A percentile compares a stretch with the other conserved stretches of the same genome.
These are phyloP conservation scores for Thelephora terrestris DNA, from an alignment of 1,284 basidiomycete species.

Conservation along the genomic window DNA sequence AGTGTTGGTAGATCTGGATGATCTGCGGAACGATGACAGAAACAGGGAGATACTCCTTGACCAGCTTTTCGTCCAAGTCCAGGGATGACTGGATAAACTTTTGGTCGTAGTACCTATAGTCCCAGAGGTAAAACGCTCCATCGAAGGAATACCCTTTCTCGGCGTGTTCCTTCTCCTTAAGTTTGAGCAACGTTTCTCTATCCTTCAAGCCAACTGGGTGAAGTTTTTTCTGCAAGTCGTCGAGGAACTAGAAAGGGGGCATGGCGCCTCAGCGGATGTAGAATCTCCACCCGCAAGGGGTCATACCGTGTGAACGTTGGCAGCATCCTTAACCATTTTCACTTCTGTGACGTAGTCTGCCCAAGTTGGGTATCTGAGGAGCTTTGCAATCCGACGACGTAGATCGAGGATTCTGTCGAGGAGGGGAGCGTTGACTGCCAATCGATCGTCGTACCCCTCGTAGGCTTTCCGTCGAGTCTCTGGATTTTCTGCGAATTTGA, in stretches of 20 bases:
- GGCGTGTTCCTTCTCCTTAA: slow-evolving; percentile 65
- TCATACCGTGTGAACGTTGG: slow-evolving; percentile 42
- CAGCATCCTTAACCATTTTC: slow-evolving; percentile 74
- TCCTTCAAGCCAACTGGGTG: slow-evolving; percentile 63
- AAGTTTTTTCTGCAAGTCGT: slow-evolving; percentile 66
- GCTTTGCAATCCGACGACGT: slow-evolving; percentile 53
- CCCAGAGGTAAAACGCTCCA: slow-evolving; percentile 46
- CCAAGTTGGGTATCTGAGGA: slow-evolving; percentile 72
- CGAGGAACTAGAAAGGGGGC: slow-evolving; percentile 46
- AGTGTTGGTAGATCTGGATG: slow-evolving; percentile 69
- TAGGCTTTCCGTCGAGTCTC: slow-evolving; percentile 55
- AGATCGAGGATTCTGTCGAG: slow-evolving; percentile 56
- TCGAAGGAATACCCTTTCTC: slow-evolving; percentile 51
- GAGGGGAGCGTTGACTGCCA: slow-evolving; percentile 59
- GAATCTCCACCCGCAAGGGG: not conserved
- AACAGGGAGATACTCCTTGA: slow-evolving; percentile 85
- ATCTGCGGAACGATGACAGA: slow-evolving; percentile 71
- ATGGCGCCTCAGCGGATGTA: too few relatives aligned
- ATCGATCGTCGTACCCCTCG: slow-evolving; percentile 57
- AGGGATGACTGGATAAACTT: slow-evolving; percentile 58
- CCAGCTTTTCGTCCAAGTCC: slow-evolving; percentile 59
- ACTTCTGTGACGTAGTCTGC: slow-evolving; percentile 73
- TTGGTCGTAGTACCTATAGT: slow-evolving; percentile 57
- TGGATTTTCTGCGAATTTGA: slow-evolving; percentile 67
- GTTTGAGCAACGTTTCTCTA: slow-evolving; percentile 47